Conservation (phyloP, 2,329 filamentous ascomycete species). For the Raffaelea ambrosiae region DNA sequence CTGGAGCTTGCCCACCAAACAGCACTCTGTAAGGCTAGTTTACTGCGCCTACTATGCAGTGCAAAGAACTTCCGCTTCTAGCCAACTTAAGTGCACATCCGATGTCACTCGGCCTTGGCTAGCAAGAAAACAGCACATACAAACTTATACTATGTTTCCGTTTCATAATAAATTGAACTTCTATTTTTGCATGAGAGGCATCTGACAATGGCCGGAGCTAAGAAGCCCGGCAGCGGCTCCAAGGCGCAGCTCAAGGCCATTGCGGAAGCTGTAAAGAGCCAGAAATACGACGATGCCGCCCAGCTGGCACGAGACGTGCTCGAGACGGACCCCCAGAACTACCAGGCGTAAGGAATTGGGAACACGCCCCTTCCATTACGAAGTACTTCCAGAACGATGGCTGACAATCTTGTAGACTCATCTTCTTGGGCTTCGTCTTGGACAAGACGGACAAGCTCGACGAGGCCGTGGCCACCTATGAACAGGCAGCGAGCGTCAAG, state of each 20-base stretch:
- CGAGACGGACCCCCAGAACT: conserved; percentile 65
- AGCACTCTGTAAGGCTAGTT: neutral
- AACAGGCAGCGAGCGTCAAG: conserved; percentile 61
- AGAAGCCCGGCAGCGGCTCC: conserved; percentile 19
- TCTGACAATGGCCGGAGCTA: conserved; percentile 9
- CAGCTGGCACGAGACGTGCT: conserved; percentile 62
- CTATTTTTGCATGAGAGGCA: too few species aligned
- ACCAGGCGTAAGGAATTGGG: conserved; percentile 70
- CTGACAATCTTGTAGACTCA: conserved; percentile 28
- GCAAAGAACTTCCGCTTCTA: too few species aligned
- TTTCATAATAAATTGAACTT: too few species aligned
- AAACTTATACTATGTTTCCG: too few species aligned
- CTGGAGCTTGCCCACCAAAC: neutral
- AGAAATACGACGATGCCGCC: conserved; percentile 70
- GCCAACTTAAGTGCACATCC: too few species aligned
- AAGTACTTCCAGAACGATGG: too few species aligned
- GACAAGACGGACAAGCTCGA: conserved; percentile 66
- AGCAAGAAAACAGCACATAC: too few species aligned
- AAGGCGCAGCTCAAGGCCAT: conserved; percentile 78
- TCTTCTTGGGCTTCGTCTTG: conserved; percentile 81
- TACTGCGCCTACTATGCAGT: too few species aligned
- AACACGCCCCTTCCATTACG: too few species aligned
- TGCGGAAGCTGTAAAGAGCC: conserved; percentile 65
- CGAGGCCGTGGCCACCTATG: conserved; percentile 70
- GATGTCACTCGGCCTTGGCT: too few species aligned